These are phyloP conservation scores for Diaporthe longicolla DNA, from an alignment of 2,329 filamentous ascomycete species.

Conservation along the genomic window DNA sequence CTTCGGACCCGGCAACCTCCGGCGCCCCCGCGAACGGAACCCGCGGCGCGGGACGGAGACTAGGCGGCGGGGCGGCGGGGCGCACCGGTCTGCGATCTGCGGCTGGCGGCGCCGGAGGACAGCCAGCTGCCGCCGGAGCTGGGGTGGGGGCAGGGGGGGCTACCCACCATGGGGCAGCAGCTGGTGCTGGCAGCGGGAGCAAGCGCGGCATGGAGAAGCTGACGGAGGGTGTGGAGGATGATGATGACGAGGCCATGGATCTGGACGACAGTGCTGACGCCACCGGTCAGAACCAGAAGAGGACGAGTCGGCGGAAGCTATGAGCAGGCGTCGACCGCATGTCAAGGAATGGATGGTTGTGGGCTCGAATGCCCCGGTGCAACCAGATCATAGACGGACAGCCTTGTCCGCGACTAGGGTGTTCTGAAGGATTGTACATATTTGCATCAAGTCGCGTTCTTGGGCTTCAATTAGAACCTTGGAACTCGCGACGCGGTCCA, in stretches of 20 bases:
- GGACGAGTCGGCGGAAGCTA: constrained; percentile 68
- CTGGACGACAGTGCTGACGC: constrained; percentile 66
- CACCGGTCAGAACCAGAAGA: constrained; percentile 67
- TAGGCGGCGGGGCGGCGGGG: constrained; percentile 41
- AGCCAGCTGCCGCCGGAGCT: not conserved
- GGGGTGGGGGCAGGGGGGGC: not conserved
- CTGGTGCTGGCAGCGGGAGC: constrained; percentile 29
- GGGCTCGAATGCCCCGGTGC: not conserved
- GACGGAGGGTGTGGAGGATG: constrained; percentile 58
- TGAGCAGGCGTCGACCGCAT: constrained; percentile 48
- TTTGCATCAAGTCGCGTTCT: not conserved
- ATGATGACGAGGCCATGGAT: constrained; percentile 68
- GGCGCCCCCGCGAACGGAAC: constrained; percentile 44
- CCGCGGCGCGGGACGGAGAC: constrained; percentile 22
- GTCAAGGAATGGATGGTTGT: not conserved
- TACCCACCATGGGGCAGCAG: not conserved
- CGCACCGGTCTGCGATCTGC: constrained; percentile 14
- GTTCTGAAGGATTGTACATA: constrained; percentile 4
- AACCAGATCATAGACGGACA: not conserved
- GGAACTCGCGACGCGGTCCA: too few species aligned
- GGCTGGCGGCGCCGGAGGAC: not conserved
- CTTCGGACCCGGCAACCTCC: constrained; percentile 38
- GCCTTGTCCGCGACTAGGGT: not conserved
- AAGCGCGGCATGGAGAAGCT: constrained; percentile 48
- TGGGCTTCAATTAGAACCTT: not conserved